Percentiles rank a stretch among this genome's conserved stretches.
Evolutionary conservation across 257 asterid genomes (phyloP).

Genomic region (Solanum lignicaule): DNA sequence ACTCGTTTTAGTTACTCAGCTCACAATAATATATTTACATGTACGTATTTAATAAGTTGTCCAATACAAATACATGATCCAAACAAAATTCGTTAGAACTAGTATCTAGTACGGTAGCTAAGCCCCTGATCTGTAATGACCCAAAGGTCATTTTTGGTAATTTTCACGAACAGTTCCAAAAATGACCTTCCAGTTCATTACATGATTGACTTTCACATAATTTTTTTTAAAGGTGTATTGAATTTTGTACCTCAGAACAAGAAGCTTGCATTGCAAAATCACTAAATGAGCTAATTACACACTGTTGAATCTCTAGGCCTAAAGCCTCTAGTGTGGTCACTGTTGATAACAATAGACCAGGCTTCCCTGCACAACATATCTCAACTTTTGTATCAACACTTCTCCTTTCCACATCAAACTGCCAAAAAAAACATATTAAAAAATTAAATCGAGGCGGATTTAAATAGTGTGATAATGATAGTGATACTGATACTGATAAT

Average conservation of each 20-base stretch:
- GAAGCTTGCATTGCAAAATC: slow-evolving; percentile 70
- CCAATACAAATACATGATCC: background rate
- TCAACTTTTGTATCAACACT: slow-evolving; percentile 38
- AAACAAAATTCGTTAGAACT: background rate
- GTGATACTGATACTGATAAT: background rate
- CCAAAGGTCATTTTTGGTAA: too few relatives aligned
- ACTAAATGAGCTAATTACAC: slow-evolving; percentile 69
- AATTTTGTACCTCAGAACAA: slow-evolving; percentile 28
- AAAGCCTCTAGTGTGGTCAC: slow-evolving; percentile 61
- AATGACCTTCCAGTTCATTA: too few relatives aligned
- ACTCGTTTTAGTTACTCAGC: background rate
- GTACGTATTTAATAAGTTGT: background rate
- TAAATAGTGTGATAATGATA: background rate
- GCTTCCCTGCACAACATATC: slow-evolving; percentile 46
- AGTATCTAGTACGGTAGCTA: background rate
- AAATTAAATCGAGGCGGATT: background rate
- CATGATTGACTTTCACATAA: background rate
- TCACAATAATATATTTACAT: background rate
- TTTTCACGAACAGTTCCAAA: too few relatives aligned
- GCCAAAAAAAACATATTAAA: background rate
- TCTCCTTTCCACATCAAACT: slow-evolving; percentile 68
- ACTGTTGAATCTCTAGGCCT: slow-evolving; percentile 64
- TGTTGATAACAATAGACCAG: slow-evolving; percentile 66
- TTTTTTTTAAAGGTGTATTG: background rate
- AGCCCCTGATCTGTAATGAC: too few relatives aligned